phyloP scores from a whole-genome alignment of 2,329 filamentous ascomycete genomes.

The Phaeomoniella chlamydospora region DNA sequence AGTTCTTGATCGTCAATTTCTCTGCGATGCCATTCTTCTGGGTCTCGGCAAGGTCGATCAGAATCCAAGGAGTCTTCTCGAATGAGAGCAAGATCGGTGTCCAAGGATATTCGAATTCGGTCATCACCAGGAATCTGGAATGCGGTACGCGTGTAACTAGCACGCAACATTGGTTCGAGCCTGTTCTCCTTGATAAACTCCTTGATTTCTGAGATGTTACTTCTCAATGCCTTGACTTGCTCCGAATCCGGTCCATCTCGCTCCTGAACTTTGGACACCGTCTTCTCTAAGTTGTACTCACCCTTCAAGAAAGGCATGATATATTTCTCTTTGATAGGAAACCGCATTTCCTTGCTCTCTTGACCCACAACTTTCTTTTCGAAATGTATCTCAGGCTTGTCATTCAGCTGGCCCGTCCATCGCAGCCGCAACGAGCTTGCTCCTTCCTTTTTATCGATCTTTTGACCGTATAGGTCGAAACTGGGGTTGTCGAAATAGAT shows the following conservation, averaged over 20 bases:
- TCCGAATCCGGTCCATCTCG: constrained; percentile 53
- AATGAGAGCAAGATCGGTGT: constrained; percentile 84
- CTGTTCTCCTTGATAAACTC: constrained; percentile 62
- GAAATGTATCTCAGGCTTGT: constrained; percentile 65
- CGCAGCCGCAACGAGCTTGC: constrained; percentile 73
- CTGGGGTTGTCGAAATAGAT: constrained; percentile 86
- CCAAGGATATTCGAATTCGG: constrained; percentile 79
- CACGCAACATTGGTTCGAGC: constrained; percentile 71
- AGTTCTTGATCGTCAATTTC: constrained; percentile 77
- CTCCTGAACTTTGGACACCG: constrained; percentile 67
- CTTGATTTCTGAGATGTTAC: constrained; percentile 63
- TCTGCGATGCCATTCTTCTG: constrained; percentile 74
- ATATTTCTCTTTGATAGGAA: constrained; percentile 89
- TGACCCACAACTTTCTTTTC: constrained; percentile 81
- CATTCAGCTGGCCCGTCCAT: constrained; percentile 77
- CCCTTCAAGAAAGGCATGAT: constrained; percentile 74
- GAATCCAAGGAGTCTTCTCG: constrained; percentile 58
- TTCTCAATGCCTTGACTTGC: constrained; percentile 54
- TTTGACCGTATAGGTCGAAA: constrained; percentile 75
- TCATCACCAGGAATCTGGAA: constrained; percentile 94
- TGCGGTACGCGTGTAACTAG: constrained; percentile 85
- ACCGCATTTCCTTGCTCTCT: constrained; percentile 61
- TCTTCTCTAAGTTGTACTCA: constrained; percentile 86
- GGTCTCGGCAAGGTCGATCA: constrained; percentile 77
- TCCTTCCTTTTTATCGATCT: constrained; percentile 61